Evolutionary conservation across 768 basidiomycete species (phyloP).

Genomic region (Mycena crocata): DNA sequence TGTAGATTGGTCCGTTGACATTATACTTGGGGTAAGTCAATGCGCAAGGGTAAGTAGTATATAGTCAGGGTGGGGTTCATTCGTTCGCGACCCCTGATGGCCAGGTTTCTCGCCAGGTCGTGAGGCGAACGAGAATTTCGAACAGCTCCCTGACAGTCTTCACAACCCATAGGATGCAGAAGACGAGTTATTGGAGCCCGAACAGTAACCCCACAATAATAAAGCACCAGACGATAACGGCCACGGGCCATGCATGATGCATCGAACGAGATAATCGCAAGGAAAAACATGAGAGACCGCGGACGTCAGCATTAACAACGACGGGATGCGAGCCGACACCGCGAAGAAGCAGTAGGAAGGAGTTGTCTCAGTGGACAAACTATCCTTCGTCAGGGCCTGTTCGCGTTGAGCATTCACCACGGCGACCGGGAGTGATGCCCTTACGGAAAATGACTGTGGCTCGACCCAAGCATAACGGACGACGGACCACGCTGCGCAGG

Average conservation of each 20-base stretch:
- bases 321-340: slow-evolving; percentile 72
- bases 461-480: slow-evolving; percentile 69
- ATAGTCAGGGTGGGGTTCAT: neutral
- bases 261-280: slow-evolving; percentile 69
- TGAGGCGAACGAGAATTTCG: slow-evolving; percentile 5
- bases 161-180: slow-evolving; percentile 17
- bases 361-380: slow-evolving; percentile 40
- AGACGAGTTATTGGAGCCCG: slow-evolving; percentile 57
- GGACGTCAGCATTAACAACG: slow-evolving; percentile 68
- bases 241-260: slow-evolving; percentile 75
- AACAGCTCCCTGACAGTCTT: slow-evolving; percentile 12
- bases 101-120: neutral
- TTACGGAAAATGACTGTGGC: slow-evolving; percentile 64
- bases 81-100: slow-evolving; percentile 7
- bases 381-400: slow-evolving; percentile 62
- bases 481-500: slow-evolving; percentile 74
- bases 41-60: too few relatives aligned
- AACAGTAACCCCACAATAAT: slow-evolving; percentile 68
- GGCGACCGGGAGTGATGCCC: slow-evolving; percentile 25
- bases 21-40: neutral
- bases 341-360: slow-evolving; percentile 78
- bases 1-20: neutral
- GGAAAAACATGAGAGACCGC: slow-evolving; percentile 69
- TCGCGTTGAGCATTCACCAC: neutral
- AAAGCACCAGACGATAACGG: slow-evolving; percentile 69